Base-by-base conservation (phyloP, 331 rosid species). In the Spiraea crenata region DNA sequence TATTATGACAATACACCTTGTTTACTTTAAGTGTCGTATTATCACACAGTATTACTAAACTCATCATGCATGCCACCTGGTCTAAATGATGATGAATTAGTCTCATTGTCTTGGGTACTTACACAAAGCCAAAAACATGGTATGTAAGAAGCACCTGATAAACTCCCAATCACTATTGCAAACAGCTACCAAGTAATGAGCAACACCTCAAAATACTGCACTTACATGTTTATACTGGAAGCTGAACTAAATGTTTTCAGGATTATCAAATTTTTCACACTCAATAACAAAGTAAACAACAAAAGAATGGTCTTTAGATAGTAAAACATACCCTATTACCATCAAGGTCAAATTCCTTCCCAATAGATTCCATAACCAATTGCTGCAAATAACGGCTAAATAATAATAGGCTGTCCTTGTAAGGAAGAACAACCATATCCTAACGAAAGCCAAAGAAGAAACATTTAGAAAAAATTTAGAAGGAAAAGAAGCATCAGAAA, bases 351-450 rank as follows among this genome's bases (percentile, higher is more conserved):
- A 87, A 95, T 85, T 95, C 99, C 79, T 95, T 95, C 75, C 99
- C 99, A 71, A 95, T 81, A 65, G 99, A 95, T 85, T 95, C 99
- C 99, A 95, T 95, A 80, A 95, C 99, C 82, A 95, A 76, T 82
- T 95, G 99, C 81, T 95, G 99, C 81, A 95, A 84, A 87, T 95
- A 95, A 64, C 99, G 87, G 80, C 97, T 95, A 70, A 95, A 91
- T 76, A 95, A 82, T 76, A 95, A 67, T 63, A 95, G 77, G 84
- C 96, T 89, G 73, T 95, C 99, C 84, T 95, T 95, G 73, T 95
- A 95, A 31, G 99, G 99, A 80, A 95, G 99, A 65, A 93, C 91
- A 47, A 93, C 99, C 99, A 93, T 93, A 86, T 93, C 99, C 99
- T 93, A 67, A 49, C 41, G 19, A 78, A 71, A 65, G 60, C 5